A percentile compares a stretch with the other conserved stretches of the same genome.
Evolutionary conservation across 345 rosid genomes (phyloP).

Genomic region (Raphanus sativus): DNA sequence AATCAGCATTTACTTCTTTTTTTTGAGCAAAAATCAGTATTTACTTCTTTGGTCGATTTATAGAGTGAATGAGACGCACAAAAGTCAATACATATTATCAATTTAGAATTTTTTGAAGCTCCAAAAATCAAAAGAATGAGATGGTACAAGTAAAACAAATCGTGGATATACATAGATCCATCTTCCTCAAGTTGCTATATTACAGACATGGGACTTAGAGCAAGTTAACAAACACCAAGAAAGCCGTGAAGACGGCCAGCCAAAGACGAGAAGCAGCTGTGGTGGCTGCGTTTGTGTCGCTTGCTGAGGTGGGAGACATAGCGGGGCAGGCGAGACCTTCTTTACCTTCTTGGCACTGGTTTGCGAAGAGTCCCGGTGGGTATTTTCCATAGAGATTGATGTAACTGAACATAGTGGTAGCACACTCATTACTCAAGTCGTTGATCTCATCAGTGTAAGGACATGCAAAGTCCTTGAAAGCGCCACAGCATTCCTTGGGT

Average conservation of each 20-base stretch:
- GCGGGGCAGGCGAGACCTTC: constrained; percentile 58
- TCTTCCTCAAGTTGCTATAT: background rate
- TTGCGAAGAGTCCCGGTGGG: constrained; percentile 67
- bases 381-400: constrained; percentile 60
- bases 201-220: background rate
- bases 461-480: constrained; percentile 66
- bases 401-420: constrained; percentile 68
- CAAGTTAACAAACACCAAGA: constrained; percentile 34
- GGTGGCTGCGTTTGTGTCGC: constrained; percentile 20
- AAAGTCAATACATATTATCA: background rate
- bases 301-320: constrained; percentile 25
- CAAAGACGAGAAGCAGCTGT: constrained; percentile 16
- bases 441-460: constrained; percentile 50
- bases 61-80: too few species aligned
- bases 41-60: too few species aligned
- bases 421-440: constrained; percentile 51
- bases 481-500: constrained; percentile 44
- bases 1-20: too few species aligned
- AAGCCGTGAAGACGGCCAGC: constrained; percentile 23
- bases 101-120: background rate
- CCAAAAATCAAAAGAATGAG: constrained; percentile 30
- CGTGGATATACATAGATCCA: constrained; percentile 15
- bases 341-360: constrained; percentile 52
- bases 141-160: constrained; percentile 9
- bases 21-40: too few species aligned